phyloP scores from a whole-genome alignment of 306 rosid species.

The Casuarina cunninghamiana region DNA sequence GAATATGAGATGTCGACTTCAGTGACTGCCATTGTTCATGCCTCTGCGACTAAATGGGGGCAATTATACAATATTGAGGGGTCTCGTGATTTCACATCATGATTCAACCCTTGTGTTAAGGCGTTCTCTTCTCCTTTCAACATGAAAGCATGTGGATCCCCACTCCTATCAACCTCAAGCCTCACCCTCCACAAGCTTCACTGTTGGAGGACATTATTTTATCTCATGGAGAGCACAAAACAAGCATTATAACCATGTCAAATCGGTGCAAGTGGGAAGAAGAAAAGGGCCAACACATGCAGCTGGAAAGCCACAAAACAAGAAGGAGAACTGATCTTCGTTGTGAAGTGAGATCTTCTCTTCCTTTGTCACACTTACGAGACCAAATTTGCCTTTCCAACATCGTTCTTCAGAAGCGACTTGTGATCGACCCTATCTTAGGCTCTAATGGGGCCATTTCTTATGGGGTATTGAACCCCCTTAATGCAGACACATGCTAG shows the following conservation, averaged over 20 bases:
- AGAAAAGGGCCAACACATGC: not conserved
- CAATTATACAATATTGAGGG: not conserved
- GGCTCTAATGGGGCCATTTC: conserved; percentile 23
- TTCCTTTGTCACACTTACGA: conserved; percentile 12
- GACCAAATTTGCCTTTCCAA: not conserved
- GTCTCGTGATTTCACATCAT: not conserved
- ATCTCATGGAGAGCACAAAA: conserved; percentile 2
- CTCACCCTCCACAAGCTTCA: conserved; percentile 5
- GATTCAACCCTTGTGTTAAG: conserved; percentile 19
- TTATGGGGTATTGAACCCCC: conserved; percentile 15
- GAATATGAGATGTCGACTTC: too few species aligned
- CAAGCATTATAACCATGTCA: conserved; percentile 15
- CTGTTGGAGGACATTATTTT: not conserved
- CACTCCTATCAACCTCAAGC: conserved; percentile 14
- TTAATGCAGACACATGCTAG: conserved; percentile 36
- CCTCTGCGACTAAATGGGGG: too few species aligned
- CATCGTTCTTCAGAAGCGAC: conserved; percentile 32
- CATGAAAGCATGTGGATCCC: conserved; percentile 33
- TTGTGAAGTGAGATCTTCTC: conserved; percentile 19
- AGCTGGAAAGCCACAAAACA: conserved; percentile 1
- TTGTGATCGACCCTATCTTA: conserved; percentile 37
- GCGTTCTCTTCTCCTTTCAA: conserved; percentile 17
- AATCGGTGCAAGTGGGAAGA: conserved; percentile 11
- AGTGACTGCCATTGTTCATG: too few species aligned
- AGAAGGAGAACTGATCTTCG: conserved; percentile 10